These are phyloP conservation scores for Lanmaoa pseudosensibilis DNA, from an alignment of 768 basidiomycete species.

Conservation along the genomic window DNA sequence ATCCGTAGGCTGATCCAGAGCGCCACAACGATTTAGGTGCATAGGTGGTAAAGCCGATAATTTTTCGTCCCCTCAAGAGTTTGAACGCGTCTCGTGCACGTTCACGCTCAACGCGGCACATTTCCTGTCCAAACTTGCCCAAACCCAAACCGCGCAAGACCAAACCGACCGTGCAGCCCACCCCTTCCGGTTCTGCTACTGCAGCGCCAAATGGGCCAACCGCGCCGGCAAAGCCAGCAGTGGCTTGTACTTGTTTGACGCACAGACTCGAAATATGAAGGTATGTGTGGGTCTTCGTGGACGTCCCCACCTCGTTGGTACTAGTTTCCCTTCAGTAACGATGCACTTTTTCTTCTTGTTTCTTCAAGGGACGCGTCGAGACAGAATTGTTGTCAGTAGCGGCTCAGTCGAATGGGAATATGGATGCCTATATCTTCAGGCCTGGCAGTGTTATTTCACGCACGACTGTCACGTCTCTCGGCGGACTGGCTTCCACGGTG, in stretches of 20 bases:
- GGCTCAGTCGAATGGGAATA: slow-evolving; percentile 9
- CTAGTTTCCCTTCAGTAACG: background rate
- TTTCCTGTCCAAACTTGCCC: slow-evolving; percentile 22
- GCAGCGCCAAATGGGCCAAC: slow-evolving; percentile 25
- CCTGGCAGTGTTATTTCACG: slow-evolving; percentile 18
- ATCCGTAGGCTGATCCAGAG: slow-evolving; percentile 3
- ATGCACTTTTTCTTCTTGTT: no score
- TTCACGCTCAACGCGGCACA: slow-evolving; percentile 24
- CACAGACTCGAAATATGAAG: slow-evolving; percentile 27
- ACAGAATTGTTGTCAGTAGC: slow-evolving; percentile 13
- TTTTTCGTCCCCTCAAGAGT: slow-evolving; percentile 24
- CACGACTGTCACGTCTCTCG: slow-evolving; percentile 11
- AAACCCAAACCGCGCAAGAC: slow-evolving; percentile 3
- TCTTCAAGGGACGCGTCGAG: slow-evolving; percentile 26
- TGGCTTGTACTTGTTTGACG: slow-evolving; percentile 18
- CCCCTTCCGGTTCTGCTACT: slow-evolving; percentile 29
- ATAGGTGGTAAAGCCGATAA: slow-evolving; percentile 26
- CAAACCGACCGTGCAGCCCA: background rate
- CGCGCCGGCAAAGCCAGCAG: slow-evolving; percentile 13
- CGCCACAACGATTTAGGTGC: slow-evolving; percentile 13
- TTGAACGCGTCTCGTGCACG: slow-evolving; percentile 27
- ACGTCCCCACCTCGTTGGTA: background rate
- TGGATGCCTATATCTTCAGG: slow-evolving; percentile 23
- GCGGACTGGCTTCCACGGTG: slow-evolving; percentile 18
- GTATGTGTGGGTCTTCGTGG: background rate